These are phyloP conservation scores for Epicoccum nigrum DNA, from an alignment of 2,329 filamentous ascomycete species.

Conservation along the genomic window DNA sequence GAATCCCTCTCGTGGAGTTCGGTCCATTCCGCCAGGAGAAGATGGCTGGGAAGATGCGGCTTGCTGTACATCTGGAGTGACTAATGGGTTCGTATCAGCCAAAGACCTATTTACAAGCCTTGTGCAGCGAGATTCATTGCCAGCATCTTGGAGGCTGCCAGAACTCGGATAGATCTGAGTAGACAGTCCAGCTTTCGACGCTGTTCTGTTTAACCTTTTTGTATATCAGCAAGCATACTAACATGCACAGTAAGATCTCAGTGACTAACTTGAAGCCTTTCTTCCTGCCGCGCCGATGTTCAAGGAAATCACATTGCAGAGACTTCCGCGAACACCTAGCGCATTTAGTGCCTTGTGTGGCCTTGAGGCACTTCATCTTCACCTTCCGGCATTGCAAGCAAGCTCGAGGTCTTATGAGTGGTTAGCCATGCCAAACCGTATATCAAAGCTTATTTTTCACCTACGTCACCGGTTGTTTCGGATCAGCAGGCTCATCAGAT, in stretches of 20 bases:
- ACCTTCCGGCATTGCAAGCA: conserved; percentile 10
- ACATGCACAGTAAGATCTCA: no score
- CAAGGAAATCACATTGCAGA: conserved; percentile 3
- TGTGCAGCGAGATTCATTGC: no score
- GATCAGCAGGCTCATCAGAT: background rate
- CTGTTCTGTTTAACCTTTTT: background rate
- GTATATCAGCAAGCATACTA: background rate
- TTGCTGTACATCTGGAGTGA: background rate
- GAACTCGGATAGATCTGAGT: no score
- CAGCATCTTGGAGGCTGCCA: no score
- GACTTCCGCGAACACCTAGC: conserved; percentile 4
- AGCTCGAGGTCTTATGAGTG: background rate
- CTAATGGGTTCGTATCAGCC: background rate
- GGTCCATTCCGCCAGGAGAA: background rate
- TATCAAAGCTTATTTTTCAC: no score
- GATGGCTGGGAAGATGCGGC: background rate
- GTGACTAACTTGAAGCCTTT: conserved; percentile 1
- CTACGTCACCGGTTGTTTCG: background rate
- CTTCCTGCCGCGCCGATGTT: conserved; percentile 8
- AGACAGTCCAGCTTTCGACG: background rate
- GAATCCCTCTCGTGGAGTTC: background rate
- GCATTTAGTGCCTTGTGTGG: background rate
- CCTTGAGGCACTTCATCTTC: conserved; percentile 8
- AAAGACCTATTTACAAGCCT: no score
- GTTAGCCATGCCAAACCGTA: background rate